A percentile compares a stretch with the other conserved stretches of the same genome.
Conservation (phyloP, 345 rosid genomes). For the Sonneratia alba region DNA sequence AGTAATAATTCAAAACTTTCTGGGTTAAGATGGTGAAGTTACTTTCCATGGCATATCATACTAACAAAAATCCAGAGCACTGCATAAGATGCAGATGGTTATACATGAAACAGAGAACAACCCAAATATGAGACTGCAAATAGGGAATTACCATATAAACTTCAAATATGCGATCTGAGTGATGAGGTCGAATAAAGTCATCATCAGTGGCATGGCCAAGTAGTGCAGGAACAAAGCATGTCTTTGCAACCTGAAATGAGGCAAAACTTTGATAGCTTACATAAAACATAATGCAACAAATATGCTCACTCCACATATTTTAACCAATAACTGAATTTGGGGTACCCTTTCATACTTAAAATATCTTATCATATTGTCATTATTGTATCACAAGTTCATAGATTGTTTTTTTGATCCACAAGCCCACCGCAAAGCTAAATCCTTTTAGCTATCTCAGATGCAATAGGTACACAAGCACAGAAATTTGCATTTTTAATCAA, state of each 20-base stretch:
- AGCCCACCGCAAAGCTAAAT: neutral
- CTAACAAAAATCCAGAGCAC: neutral
- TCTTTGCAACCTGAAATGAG: conserved; percentile 54
- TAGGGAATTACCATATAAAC: conserved; percentile 48
- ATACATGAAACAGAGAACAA: neutral
- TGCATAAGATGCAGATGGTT: neutral
- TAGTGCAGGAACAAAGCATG: conserved; percentile 80
- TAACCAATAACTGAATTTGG: neutral
- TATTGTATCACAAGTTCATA: neutral
- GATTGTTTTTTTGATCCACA: neutral
- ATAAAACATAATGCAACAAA: neutral
- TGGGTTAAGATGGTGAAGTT: too few relatives aligned
- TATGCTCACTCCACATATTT: neutral
- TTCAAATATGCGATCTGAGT: conserved; percentile 73
- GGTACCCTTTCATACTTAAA: neutral
- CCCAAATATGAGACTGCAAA: neutral
- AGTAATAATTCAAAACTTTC: too few relatives aligned
- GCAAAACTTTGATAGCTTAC: neutral
- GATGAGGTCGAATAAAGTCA: conserved; percentile 86
- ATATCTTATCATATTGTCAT: neutral
- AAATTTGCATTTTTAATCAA: neutral
- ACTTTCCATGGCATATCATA: too few relatives aligned
- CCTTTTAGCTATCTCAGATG: neutral
- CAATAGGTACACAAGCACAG: neutral
- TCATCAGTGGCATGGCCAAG: conserved; percentile 87